phyloP scores from a whole-genome alignment of 331 rosid genomes.

The Rosa hybrid region DNA sequence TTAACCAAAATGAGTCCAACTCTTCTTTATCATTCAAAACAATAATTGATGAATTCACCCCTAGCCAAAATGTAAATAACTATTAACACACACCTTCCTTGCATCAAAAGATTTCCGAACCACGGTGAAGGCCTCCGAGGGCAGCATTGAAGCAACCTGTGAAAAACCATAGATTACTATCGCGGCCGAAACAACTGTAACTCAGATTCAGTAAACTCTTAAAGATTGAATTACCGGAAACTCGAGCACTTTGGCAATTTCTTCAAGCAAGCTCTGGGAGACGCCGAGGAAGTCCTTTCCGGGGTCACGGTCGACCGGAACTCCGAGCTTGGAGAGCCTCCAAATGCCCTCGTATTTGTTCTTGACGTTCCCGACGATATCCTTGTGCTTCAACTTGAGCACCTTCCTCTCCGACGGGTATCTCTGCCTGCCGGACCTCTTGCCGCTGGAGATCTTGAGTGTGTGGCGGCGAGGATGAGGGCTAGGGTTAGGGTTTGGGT shows the following conservation, averaged over 20 bases:
- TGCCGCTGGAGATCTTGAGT: constrained; percentile 38
- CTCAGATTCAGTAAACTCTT: neutral
- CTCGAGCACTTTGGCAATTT: constrained; percentile 59
- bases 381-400: constrained; percentile 50
- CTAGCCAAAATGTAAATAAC: neutral
- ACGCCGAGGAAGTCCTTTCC: constrained; percentile 65
- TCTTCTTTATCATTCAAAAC: neutral
- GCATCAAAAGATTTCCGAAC: constrained; percentile 85
- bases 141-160: constrained; percentile 76
- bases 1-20: constrained; percentile 18
- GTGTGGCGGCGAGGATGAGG: constrained; percentile 31
- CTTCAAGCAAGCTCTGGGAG: constrained; percentile 59
- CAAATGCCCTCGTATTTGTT: constrained; percentile 61
- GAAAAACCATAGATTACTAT: neutral
- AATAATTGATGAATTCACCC: neutral
- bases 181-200: neutral
- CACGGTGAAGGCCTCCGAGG: constrained; percentile 64
- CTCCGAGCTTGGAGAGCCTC: constrained; percentile 72
- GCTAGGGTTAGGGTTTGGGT: neutral
- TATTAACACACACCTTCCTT: constrained; percentile 55
- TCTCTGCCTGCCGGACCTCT: constrained; percentile 67
- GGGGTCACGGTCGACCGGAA: constrained; percentile 61
- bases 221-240: constrained; percentile 51
- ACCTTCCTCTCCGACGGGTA: constrained; percentile 86
- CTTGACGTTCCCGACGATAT: constrained; percentile 29